Evolutionary conservation across 306 rosid genomes (phyloP).

Genomic region (Dalbergia oliveri): DNA sequence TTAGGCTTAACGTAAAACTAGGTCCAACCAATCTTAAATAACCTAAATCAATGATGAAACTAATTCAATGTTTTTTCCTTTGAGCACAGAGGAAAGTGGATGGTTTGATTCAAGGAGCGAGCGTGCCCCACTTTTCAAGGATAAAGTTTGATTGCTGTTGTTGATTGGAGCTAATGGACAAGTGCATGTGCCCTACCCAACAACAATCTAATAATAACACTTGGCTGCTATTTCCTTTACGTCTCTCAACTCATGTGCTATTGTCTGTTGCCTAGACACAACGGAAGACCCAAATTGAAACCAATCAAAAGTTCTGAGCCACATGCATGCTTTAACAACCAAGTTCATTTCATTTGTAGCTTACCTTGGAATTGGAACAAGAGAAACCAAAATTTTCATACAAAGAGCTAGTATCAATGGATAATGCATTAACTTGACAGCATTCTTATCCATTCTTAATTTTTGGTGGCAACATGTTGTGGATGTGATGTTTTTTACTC

Average conservation of each 20-base stretch:
- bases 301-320: neutral
- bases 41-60: neutral
- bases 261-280: constrained; percentile 32
- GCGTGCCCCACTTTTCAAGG: constrained; percentile 8
- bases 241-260: constrained; percentile 52
- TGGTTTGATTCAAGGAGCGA: neutral
- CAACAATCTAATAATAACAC: constrained; percentile 49
- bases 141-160: constrained; percentile 6
- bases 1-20: neutral
- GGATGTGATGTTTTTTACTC: neutral
- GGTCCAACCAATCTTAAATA: neutral
- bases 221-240: constrained; percentile 51
- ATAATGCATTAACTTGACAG: neutral
- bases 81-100: neutral
- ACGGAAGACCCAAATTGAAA: neutral
- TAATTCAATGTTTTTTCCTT: neutral
- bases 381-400: neutral
- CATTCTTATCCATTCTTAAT: constrained; percentile 39
- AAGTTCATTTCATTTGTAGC: neutral
- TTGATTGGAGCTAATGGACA: constrained; percentile 56
- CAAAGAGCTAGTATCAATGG: neutral
- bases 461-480: constrained; percentile 31
- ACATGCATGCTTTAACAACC: neutral
- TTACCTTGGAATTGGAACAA: constrained; percentile 2
- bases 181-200: constrained; percentile 59